Evolutionary conservation across 495 filamentous ascomycete genomes (phyloP), one percentile per base, ranked within the genome.

Genomic region (Sabuloglossum arenarium): DNA sequence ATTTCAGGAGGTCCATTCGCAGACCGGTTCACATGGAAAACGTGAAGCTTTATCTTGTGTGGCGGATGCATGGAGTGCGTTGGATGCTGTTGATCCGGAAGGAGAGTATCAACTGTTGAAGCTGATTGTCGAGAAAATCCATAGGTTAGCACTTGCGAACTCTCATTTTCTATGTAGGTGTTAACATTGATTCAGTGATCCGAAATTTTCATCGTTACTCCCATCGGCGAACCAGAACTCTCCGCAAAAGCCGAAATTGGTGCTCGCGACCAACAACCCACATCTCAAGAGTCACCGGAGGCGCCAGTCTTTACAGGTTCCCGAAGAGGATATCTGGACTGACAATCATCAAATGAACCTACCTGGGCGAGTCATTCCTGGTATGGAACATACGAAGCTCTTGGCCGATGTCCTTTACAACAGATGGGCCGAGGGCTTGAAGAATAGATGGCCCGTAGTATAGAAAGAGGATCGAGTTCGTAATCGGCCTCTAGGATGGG

Each of bases 341-440:
- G 62, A 68, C 16, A 63, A 69, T 54, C 47, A 51, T 16, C 61
- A 66, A 30, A 60, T 67, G 14, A 71, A 69, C 46, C 60, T 74
- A 50, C 73, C 74, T 6, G 70, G 68, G 0, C 25, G 60, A 29
- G 59, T 61, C 24, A 70, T 76, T 47, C 74, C 80, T 5, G 89
- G 87, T 3, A 89, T 94, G 87, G 88, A 94, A 65, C 87, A 94
- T 66, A 85, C 84, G 56, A 87, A 86, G 63, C 79, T 89, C 65
- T 70, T 98, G 27, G 84, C 85, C 11, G 88, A 96, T 69, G 82
- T 94, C 28, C 75, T 98, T 21, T 97, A 94, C 68, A 73, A 79
- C 43, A 77, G 90, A 24, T 98, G 91, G 91, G 75, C 84, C 0
- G 86, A 93, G 58, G 88, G 86, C 14, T 67, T 97, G 62, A 80